Conservation (phyloP, 2,329 filamentous ascomycete species). For the Sarocladiaceae sp. region DNA sequence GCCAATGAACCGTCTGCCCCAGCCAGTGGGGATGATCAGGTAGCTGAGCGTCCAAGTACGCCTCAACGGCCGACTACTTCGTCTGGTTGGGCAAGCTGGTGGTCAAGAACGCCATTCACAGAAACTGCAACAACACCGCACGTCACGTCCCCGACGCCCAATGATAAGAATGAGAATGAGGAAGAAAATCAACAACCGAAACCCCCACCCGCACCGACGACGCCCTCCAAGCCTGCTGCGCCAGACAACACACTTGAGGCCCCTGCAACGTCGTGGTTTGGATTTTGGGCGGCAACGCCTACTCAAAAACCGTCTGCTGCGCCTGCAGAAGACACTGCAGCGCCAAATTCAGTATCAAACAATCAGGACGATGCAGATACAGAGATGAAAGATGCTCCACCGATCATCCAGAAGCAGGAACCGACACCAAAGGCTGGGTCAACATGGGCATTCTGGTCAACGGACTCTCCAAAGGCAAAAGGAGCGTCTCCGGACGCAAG, state of each 20-base stretch:
- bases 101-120: slow-evolving; percentile 25
- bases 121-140: slow-evolving; percentile 15
- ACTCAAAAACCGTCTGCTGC: slow-evolving; percentile 10
- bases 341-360: slow-evolving; percentile 14
- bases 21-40: not conserved
- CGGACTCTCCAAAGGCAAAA: slow-evolving; percentile 38
- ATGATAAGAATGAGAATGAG: slow-evolving; percentile 11
- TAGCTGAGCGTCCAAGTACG: slow-evolving; percentile 6
- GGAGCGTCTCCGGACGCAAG: slow-evolving; percentile 17
- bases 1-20: not conserved
- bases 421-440: slow-evolving; percentile 48
- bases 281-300: slow-evolving; percentile 28
- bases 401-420: slow-evolving; percentile 21
- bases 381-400: slow-evolving; percentile 32
- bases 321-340: not conserved
- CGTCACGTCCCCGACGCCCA: slow-evolving; percentile 9
- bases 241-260: slow-evolving; percentile 14
- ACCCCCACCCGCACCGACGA: slow-evolving; percentile 14
- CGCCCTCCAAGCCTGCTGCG: slow-evolving; percentile 5
- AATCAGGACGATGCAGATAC: slow-evolving; percentile 33
- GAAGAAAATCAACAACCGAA: slow-evolving; percentile 11
- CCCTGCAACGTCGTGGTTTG: slow-evolving; percentile 31
- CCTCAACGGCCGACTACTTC: slow-evolving; percentile 22
- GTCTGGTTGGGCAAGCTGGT: slow-evolving; percentile 52
- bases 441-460: slow-evolving; percentile 79